Evolutionary conservation across 805 yeast species (phyloP).

Genomic region (Torulaspora quercuum): DNA sequence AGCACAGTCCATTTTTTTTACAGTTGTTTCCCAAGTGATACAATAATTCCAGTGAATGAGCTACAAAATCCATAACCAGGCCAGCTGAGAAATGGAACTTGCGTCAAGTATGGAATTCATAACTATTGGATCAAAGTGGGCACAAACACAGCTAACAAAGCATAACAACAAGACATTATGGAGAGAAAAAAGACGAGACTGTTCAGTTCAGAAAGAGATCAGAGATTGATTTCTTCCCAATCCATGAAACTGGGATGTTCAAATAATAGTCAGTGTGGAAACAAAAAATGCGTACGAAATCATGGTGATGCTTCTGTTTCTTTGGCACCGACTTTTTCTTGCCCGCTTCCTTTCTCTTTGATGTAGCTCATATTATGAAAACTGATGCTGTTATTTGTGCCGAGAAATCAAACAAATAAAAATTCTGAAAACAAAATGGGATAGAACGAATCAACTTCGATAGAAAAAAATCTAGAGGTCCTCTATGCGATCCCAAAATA

Average conservation of each 20-base stretch:
- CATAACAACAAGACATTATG: constrained; percentile 7
- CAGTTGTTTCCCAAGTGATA: constrained; percentile 12
- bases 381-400: constrained; percentile 11
- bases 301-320: too few relatives aligned
- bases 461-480: background rate
- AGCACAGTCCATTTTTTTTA: constrained; percentile 13
- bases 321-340: too few relatives aligned
- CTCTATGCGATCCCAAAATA: constrained; percentile 11
- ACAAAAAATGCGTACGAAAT: too few relatives aligned
- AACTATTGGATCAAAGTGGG: constrained; percentile 11
- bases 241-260: background rate
- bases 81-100: constrained; percentile 10
- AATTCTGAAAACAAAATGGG: too few relatives aligned
- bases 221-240: too few relatives aligned
- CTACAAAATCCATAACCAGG: constrained; percentile 4
- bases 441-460: constrained; percentile 1
- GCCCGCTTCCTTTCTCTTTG: too few relatives aligned
- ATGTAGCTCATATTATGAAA: constrained; percentile 2
- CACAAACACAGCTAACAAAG: constrained; percentile 11
- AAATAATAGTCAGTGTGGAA: too few relatives aligned
- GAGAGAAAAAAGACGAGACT: constrained; percentile 9
- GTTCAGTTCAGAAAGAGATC: too few relatives aligned
- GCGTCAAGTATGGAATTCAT: constrained; percentile 3
- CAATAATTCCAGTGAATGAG: constrained; percentile 4
- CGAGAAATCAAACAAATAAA: too few relatives aligned